Evolutionary conservation across 345 rosid genomes (phyloP).

Genomic region (Camelina laxa): DNA sequence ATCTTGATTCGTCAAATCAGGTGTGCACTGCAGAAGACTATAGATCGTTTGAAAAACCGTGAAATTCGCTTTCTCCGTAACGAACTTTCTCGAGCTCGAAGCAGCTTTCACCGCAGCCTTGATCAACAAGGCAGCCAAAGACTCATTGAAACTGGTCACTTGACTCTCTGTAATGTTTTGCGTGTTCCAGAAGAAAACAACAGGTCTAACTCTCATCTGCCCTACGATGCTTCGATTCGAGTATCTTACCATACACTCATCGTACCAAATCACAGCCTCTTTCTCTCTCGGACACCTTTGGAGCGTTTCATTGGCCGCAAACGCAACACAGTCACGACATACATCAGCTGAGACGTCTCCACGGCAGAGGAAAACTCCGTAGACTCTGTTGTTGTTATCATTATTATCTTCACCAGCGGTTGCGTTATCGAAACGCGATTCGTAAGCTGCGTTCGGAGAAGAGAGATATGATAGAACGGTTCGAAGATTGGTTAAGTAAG

Average conservation of each 20-base stretch:
- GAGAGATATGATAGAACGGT: constrained; percentile 47
- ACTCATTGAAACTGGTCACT: constrained; percentile 20
- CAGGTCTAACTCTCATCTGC: constrained; percentile 17
- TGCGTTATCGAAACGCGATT: constrained; percentile 50
- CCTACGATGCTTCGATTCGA: constrained; percentile 43
- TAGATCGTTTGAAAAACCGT: constrained; percentile 41
- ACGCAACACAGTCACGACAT: constrained; percentile 48
- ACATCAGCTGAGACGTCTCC: constrained; percentile 37
- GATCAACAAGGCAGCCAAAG: constrained; percentile 26
- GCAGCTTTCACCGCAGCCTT: constrained; percentile 16
- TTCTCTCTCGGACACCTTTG: constrained; percentile 43
- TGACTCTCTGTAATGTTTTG: constrained; percentile 36
- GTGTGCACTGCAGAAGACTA: constrained; percentile 59
- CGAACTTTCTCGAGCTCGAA: constrained; percentile 48
- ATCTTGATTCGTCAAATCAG: constrained; percentile 44
- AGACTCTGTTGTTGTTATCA: constrained; percentile 18
- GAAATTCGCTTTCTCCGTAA: constrained; percentile 24
- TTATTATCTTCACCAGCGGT: constrained; percentile 40
- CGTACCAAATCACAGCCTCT: constrained; percentile 48
- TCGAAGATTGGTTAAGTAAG: constrained; percentile 51
- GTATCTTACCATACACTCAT: constrained; percentile 52
- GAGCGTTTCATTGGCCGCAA: constrained; percentile 30
- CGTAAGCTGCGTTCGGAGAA: constrained; percentile 37
- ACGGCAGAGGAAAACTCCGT: constrained; percentile 54
- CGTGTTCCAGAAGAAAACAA: background rate